Evolutionary conservation across 805 yeast genomes (phyloP).

Genomic region (Candida awuae): DNA sequence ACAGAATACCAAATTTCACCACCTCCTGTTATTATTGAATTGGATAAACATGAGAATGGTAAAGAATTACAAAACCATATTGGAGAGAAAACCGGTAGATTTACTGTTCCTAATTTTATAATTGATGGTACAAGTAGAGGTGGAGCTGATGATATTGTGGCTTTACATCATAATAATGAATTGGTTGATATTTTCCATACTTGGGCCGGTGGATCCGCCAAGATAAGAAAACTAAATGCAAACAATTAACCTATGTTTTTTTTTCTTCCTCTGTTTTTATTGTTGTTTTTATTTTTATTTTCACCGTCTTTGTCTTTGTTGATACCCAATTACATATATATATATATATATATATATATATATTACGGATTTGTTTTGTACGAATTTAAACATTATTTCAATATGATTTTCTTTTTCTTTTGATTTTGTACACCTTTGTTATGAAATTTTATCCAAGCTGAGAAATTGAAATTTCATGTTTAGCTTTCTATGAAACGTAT

Average conservation of each 20-base stretch:
- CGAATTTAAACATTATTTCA: too few species aligned
- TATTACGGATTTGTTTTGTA: too few species aligned
- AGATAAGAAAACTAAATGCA: conserved; percentile 33
- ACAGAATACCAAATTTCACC: conserved; percentile 68
- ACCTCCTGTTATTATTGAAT: conserved; percentile 63
- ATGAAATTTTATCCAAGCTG: too few species aligned
- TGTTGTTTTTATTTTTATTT: neutral
- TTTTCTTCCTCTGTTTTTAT: neutral
- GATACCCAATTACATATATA: too few species aligned
- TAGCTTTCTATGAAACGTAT: too few species aligned
- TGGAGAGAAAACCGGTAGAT: conserved; percentile 60
- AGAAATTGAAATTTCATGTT: too few species aligned
- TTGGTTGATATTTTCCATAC: conserved; percentile 42
- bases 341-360: too few species aligned
- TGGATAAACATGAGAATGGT: conserved; percentile 77
- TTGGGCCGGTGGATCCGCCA: conserved; percentile 57
- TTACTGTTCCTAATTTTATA: conserved; percentile 85
- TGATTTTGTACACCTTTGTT: too few species aligned
- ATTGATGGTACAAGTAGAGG: conserved; percentile 73
- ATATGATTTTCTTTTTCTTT: too few species aligned
- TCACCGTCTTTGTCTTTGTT: too few species aligned
- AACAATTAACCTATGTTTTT: neutral
- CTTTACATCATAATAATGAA: conserved; percentile 48
- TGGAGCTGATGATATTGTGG: conserved; percentile 76
- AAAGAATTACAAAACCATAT: conserved; percentile 65